Evolutionary conservation across 2,329 filamentous ascomycete species (phyloP).

Genomic region (Fusarium stilboides): DNA sequence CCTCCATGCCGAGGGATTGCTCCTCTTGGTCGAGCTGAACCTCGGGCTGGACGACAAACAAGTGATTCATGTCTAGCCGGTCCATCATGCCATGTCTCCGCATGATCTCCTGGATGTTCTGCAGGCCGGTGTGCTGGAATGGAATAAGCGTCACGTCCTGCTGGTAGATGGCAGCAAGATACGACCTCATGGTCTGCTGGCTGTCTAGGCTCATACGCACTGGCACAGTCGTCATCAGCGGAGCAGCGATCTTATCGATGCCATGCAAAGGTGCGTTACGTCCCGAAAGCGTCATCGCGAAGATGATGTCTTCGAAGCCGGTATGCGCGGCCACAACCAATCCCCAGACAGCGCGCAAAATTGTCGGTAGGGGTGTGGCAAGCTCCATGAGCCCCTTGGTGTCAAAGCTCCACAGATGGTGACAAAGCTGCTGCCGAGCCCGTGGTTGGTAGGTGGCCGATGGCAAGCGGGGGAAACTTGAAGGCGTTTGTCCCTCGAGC

Average conservation of each 20-base stretch:
- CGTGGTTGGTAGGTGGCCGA: slow-evolving; percentile 14
- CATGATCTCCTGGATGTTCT: slow-evolving; percentile 13
- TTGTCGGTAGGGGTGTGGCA: slow-evolving; percentile 15
- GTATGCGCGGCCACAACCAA: slow-evolving; percentile 11
- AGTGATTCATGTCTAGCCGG: slow-evolving; percentile 14
- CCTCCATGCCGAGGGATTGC: slow-evolving; percentile 16
- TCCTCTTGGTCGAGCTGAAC: slow-evolving; percentile 12
- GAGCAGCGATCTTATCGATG: slow-evolving; percentile 11
- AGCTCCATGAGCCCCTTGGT: slow-evolving; percentile 14
- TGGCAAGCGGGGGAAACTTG: slow-evolving; percentile 8
- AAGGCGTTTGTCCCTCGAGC: slow-evolving; percentile 7
- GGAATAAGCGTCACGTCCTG: slow-evolving; percentile 11
- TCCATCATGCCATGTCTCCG: slow-evolving; percentile 12
- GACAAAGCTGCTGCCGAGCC: slow-evolving; percentile 12
- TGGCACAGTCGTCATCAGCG: slow-evolving; percentile 11
- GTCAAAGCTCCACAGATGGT: slow-evolving; percentile 9
- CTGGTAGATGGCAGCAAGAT: slow-evolving; percentile 15
- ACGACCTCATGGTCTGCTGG: slow-evolving; percentile 9
- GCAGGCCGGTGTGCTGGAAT: slow-evolving; percentile 12
- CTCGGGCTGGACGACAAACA: slow-evolving; percentile 15
- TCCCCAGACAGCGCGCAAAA: slow-evolving; percentile 14
- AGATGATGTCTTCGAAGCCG: slow-evolving; percentile 13
- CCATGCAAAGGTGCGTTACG: slow-evolving; percentile 7
- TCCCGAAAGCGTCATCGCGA: slow-evolving; percentile 10
- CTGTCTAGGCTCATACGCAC: slow-evolving; percentile 11